Conservation (phyloP, 2,329 filamentous ascomycete genomes). For the Sclerotinia trifoliorum region DNA sequence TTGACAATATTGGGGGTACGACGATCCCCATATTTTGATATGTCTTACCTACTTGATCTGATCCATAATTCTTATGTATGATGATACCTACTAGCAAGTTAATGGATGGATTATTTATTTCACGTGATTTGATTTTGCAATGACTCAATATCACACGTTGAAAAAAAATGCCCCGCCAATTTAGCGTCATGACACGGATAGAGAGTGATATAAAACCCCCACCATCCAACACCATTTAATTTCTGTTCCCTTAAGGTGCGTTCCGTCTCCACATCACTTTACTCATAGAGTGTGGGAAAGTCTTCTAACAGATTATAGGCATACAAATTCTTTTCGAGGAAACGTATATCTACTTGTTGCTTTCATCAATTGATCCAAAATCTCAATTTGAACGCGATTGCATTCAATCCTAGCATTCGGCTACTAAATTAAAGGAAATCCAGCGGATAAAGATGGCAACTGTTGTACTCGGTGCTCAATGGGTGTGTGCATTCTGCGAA, state of each 20-base stretch:
- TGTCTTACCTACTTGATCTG: background rate
- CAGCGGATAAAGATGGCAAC: constrained; percentile 43
- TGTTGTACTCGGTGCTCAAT: constrained; percentile 56
- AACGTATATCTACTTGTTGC: background rate
- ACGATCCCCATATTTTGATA: background rate
- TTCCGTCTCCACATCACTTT: constrained; percentile 22
- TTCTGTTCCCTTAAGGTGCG: constrained; percentile 24
- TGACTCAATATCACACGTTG: constrained; percentile 7
- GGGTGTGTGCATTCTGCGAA: constrained; percentile 47
- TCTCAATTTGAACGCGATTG: background rate
- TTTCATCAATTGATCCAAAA: constrained; percentile 2
- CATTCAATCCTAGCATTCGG: background rate
- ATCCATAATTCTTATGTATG: background rate
- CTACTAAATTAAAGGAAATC: constrained; percentile 27
- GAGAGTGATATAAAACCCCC: constrained; percentile 20
- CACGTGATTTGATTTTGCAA: constrained; percentile 1
- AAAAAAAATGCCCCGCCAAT: constrained; percentile 18
- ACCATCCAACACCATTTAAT: constrained; percentile 13
- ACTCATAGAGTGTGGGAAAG: constrained; percentile 16
- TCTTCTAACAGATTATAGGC: constrained; percentile 22
- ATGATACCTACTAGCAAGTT: background rate
- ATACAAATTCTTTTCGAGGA: background rate
- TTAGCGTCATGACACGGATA: background rate
- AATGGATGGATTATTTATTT: background rate
- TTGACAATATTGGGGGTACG: background rate